Conservation (phyloP, 2,329 filamentous ascomycete genomes). For the Cryphonectria carpinicola region DNA sequence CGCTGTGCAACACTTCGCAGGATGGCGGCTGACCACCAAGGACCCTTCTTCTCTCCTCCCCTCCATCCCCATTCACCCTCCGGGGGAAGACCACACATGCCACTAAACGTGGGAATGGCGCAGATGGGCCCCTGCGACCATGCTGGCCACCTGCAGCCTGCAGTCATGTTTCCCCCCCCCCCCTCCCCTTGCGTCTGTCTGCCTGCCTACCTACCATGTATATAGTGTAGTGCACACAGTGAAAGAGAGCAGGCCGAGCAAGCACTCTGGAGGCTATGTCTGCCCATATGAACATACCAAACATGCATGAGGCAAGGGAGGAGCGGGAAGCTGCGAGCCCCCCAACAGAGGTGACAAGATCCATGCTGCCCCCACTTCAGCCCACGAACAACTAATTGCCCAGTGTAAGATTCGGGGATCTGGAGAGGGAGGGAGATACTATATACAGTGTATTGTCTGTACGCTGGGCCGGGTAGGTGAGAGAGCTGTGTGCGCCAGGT, state of each 20-base stretch:
- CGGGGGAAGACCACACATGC: neutral
- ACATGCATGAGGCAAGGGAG: constrained; percentile 1
- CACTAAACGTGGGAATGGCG: neutral
- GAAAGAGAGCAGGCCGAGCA: neutral
- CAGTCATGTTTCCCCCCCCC: neutral
- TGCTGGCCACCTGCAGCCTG: neutral
- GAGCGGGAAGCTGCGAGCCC: neutral
- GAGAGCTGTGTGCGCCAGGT: neutral
- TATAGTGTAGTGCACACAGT: neutral
- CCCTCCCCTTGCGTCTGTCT: neutral
- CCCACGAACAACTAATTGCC: neutral
- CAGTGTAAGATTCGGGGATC: neutral
- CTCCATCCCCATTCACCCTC: neutral
- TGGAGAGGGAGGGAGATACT: neutral
- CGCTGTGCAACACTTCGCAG: neutral
- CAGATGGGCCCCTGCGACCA: constrained; percentile 2
- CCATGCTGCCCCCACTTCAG: neutral
- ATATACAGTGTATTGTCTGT: neutral
- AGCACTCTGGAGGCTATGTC: neutral
- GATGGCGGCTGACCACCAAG: neutral
- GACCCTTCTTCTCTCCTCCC: too few relatives aligned
- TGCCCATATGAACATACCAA: neutral
- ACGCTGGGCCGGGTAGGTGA: neutral
- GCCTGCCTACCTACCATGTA: neutral
- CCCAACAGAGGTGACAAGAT: too few relatives aligned